Evolutionary conservation across 768 basidiomycete genomes (phyloP), one percentile per base, ranked within the genome.

Genomic region (Trametes cinnabarina): DNA sequence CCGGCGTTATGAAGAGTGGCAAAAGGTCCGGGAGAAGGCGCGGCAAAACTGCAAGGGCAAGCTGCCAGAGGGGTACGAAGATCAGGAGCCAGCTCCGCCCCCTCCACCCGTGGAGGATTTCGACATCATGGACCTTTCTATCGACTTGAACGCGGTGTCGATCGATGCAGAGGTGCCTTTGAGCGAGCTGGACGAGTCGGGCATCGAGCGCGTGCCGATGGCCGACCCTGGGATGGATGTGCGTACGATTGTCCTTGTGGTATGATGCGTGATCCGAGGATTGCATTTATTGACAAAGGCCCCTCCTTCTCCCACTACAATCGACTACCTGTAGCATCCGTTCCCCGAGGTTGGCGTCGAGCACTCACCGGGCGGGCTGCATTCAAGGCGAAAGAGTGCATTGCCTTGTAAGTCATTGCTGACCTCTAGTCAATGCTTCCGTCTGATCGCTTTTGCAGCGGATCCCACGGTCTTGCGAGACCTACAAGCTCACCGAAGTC

Each of bases 311-410:
- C 59, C 56, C n/a, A 40, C 43, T 46, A 30, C 55, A 35, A 58
- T 63, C 53, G 32, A 57, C 23, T 52, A 46, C 42, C 42, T 65
- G 63, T 61, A 90, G 88, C 80, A 81, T 66, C 82, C 84, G 58
- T 80, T 86, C 67, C 87, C 86, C 51, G 87, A 87, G 65, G 76
- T 86, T 51, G 82, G 81, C 64, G 82, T 86, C 57, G 83, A 84
- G 65, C 82, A 82, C 44, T 77, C 83, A 28, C 72, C 79, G 62
- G 73, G 81, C 30, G 83, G 86, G 42, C 80, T 94, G 52, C 96
- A 99, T 74, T 85, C 95, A 32, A 86, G 96, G 65, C 83, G 96
- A 72, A 97, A 94, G 79, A 96, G 93, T 67, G 94, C 96, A 46
- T 61, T 62, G 44, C 61, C 61, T 37, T 55, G 56, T 62, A 42